A percentile compares a stretch with the other conserved stretches of the same genome.
Evolutionary conservation across 2,329 filamentous ascomycete species (phyloP).

Genomic region (Ascochyta rabiei): DNA sequence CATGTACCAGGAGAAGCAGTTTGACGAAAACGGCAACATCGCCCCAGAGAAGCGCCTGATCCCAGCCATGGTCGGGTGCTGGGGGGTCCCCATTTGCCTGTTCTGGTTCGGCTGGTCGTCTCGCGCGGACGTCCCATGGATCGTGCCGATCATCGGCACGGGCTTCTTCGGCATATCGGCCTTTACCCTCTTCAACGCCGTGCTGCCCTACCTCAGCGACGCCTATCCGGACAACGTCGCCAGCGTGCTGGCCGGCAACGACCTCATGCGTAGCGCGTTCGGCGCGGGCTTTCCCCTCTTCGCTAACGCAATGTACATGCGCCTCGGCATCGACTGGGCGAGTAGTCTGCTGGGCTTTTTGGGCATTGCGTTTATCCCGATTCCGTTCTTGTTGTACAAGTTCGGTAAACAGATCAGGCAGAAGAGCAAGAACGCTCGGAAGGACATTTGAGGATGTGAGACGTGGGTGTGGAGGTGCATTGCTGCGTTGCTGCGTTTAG

Average conservation of each 20-base stretch:
- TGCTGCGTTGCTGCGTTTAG: conserved; percentile 1
- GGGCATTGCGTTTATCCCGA: conserved; percentile 52
- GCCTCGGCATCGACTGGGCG: conserved; percentile 51
- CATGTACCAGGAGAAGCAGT: conserved; percentile 36
- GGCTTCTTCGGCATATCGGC: conserved; percentile 45
- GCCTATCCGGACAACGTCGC: conserved; percentile 53
- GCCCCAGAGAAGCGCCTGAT: conserved; percentile 49
- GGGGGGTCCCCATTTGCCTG: conserved; percentile 50
- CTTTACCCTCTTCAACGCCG: conserved; percentile 55
- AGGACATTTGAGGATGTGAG: conserved; percentile 44
- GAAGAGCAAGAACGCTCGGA: conserved; percentile 50
- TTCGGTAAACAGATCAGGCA: conserved; percentile 50
- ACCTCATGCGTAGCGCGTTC: conserved; percentile 51
- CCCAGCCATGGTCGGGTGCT: conserved; percentile 33
- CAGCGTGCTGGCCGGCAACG: conserved; percentile 53
- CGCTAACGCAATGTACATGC: conserved; percentile 29
- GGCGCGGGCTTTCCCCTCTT: conserved; percentile 53
- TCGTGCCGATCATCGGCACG: conserved; percentile 49
- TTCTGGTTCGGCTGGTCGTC: conserved; percentile 53
- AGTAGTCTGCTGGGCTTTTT: conserved; percentile 50
- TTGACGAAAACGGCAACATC: conserved; percentile 48
- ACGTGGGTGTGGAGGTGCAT: background rate
- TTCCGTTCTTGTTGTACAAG: conserved; percentile 54
- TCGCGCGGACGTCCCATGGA: conserved; percentile 44
- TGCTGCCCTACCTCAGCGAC: conserved; percentile 54